Evolutionary conservation across 23 red algal species (phyloP), one percentile per base, ranked within the genome.

Genomic region (Gracilaria gracilis): DNA sequence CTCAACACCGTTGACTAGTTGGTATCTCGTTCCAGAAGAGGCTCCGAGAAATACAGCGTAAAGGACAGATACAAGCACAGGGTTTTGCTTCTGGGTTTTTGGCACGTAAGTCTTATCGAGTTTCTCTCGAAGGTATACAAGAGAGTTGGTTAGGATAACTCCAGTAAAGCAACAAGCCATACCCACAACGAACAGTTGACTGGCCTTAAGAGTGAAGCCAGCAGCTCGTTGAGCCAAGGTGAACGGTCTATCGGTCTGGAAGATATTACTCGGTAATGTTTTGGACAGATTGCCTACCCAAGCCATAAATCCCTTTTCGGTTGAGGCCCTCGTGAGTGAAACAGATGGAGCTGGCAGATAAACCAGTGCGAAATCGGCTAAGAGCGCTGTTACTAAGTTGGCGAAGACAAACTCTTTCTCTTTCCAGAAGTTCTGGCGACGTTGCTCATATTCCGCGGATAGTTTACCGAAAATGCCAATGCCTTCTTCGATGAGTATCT

Each of bases 1-100:
- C 77, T 99, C 97, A 25, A 99, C 94, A 4, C 97, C 97, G 79
- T 96, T 99, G 31, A 99, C 97, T 31, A 99, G 72, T 75, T 99
- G 97, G 81, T 99, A 99, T 9, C 97, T 55, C 15, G 83, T 99
- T 51, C 93, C 90, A 36, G 90, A 92, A 9, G 81, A 90, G 29
- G 94, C 59, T 38, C 94, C 97, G 8, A 99, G 74, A 80, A 99
- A 99, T 19, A 88, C 74, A 79, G 84, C 97, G 82, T 99, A 99
- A 12, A 95, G 80, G 36, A 87, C 44, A 7, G 94, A 96, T 12
- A 93, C 91, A 37, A 86, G 61, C 44, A 96, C 19, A 39, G 88
- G 67, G 59, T 96, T 92, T 51, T 79, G 75, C 82, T 93, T 99
- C 44, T 67, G 57, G 57, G 93, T 94, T 67, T 91, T 88, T 44